Base-by-base conservation (phyloP, 345 rosid species). In the Balakata baccata region DNA sequence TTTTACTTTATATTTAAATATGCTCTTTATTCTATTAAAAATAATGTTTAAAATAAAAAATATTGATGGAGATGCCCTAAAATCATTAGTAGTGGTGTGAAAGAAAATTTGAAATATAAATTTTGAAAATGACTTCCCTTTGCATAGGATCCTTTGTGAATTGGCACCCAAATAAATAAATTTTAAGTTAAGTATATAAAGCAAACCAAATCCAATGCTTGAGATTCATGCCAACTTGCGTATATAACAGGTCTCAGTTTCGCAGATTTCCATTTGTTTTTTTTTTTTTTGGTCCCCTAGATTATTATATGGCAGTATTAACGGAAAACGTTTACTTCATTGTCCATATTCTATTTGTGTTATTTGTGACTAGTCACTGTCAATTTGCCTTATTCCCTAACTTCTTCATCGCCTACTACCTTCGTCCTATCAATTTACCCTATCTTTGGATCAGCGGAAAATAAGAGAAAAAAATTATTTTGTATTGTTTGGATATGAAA, bases 191-290 rank as follows among this genome's bases (percentile, higher is more conserved):
- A 46, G 2, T 13, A 18, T 58, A 29, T n/a, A 41, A 39, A 70
- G 62, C 66, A 58, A 47, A 43, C 54, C 5, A 71, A 71, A 60
- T 17, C 20, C 17, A 29, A 61, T 58, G 64, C 74, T 3, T 11
- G 5, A 29, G 67, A 11, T 5, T 25, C 17, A 16, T n/a, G 16
- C 66, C 58, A 29, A 60, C 29, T 59, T 22, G 41, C 47, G 18
- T 5, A 2, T 5, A 2, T 34, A 49, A 11, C 34, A 2, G 47
- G 56, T 29, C 4, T 29, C 58, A 46, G 6, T 23, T 49, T 49
- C 39, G 11, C 11, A 54, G 4, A 17, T 43, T 16, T 29, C 22
- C 18, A n/a, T 2, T 3, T 22, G 2, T 13, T 11, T 69, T 11
- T 34, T 7, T 10, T n/a, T 69, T 13, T 11, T 41, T 52, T 10